Evolutionary conservation across 78 protist genomes (phyloP).

Genomic region (Dictyostelium citrinum): DNA sequence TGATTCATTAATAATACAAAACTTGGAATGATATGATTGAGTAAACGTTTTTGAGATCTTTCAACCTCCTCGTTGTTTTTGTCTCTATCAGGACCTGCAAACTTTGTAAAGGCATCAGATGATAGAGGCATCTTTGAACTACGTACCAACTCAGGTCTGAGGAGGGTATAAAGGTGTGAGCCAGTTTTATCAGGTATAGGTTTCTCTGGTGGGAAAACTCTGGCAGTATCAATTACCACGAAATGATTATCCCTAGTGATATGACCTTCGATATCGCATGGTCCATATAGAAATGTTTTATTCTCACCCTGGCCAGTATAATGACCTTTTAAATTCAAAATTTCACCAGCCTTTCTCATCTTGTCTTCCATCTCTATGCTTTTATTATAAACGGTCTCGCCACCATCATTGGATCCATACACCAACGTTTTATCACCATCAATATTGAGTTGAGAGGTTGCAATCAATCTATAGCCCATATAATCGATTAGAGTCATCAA

Average conservation of each 20-base stretch:
- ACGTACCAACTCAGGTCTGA: constrained; percentile 72
- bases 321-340: constrained; percentile 77
- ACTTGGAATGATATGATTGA: constrained; percentile 52
- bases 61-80: constrained; percentile 75
- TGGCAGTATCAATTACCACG: constrained; percentile 66
- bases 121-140: constrained; percentile 18
- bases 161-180: constrained; percentile 53
- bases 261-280: constrained; percentile 76
- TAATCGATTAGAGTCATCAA: constrained; percentile 76
- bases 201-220: constrained; percentile 80
- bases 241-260: constrained; percentile 37
- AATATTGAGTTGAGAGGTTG: constrained; percentile 51
- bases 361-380: not conserved
- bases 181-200: constrained; percentile 34
- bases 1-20: constrained; percentile 52
- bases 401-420: constrained; percentile 80
- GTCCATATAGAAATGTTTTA: constrained; percentile 31
- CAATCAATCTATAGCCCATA: constrained; percentile 74
- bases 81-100: constrained; percentile 38
- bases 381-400: constrained; percentile 39
- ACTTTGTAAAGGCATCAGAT: constrained; percentile 81
- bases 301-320: constrained; percentile 24
- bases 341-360: constrained; percentile 70
- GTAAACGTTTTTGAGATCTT: constrained; percentile 49
- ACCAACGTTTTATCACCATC: constrained; percentile 39